phyloP scores from a whole-genome alignment of 441 rosid species.

The Erodium moschatum region DNA sequence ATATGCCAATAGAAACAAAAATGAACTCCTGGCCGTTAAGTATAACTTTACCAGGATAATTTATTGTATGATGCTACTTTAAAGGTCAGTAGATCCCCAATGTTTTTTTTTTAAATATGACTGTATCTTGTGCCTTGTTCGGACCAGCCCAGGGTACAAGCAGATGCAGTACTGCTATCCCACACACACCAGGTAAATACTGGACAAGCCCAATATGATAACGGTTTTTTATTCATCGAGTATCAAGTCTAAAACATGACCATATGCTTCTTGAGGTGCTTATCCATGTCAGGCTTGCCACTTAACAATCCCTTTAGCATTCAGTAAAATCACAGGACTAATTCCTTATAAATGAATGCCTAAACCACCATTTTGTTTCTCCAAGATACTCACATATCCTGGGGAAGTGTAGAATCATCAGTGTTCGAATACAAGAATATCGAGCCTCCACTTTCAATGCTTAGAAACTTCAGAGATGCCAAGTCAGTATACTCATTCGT shows the following conservation, averaged over 20 bases:
- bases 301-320: background rate
- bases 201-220: background rate
- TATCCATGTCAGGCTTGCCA: background rate
- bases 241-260: background rate
- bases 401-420: conserved; percentile 98
- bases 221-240: background rate
- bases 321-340: background rate
- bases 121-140: background rate
- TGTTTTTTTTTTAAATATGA: no score
- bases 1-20: no score
- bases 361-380: background rate
- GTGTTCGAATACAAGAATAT: conserved; percentile 74
- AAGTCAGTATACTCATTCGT: conserved; percentile 96
- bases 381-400: conserved; percentile 77
- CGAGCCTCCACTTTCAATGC: conserved; percentile 96
- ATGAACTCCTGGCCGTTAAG: no score
- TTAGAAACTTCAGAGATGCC: conserved; percentile 93
- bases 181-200: background rate
- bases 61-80: no score
- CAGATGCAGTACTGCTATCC: background rate
- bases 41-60: no score
- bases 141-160: background rate
- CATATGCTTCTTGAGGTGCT: background rate
- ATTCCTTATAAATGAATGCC: conserved; percentile 6
- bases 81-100: no score